Evolutionary conservation across 2,329 filamentous ascomycete species (phyloP), one percentile per base, ranked within the genome.

Genomic region (Aspergillus clavatus): DNA sequence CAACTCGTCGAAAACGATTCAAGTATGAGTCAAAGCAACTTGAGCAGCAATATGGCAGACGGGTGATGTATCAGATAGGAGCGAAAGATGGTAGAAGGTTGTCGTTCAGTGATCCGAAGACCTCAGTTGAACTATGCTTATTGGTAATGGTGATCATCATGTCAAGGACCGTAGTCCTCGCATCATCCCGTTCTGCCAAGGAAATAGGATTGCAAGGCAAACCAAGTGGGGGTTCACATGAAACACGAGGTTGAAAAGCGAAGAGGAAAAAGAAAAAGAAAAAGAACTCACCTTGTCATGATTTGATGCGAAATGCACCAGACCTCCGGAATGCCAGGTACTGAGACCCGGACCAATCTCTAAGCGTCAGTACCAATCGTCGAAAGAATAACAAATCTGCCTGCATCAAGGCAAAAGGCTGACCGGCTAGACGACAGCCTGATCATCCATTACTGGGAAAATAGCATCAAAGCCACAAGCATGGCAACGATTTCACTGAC

Each of bases 101-200:
- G 54, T 69, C 66, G 64, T 68, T 69, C 66, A 69, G 48, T 45
- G 56, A 62, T 64, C 58, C 59, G 59, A 57, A 62, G 64, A 66
- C 59, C 58, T 69, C 65, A 67, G 65, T 57, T 69, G 66, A 69
- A 69, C 66, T 69, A 69, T 69, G 65, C 66, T 62, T 62, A 61
- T 61, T 57, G 51, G 51, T 59, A 35, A 57, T 56, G 57, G 61
- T 62, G 56, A 57, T 68, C 66, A 68, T 69, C 65, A 67, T 61
- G 10, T 35, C 4, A 35, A 21, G 29, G 29, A 33, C 29, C 38
- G 45, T 52, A 42, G 40, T 44, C 40, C 31, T 39, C 10, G 31
- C 7, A 35, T 35, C 31, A 35, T 35, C 31, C 31, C 31, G 31
- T 21, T 18, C 18, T 5, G 31, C 31, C 18, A 11, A 35, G 5